These are phyloP conservation scores for Suhomyces faveliae DNA, from an alignment of 805 yeast genomes.

Conservation along the genomic window DNA sequence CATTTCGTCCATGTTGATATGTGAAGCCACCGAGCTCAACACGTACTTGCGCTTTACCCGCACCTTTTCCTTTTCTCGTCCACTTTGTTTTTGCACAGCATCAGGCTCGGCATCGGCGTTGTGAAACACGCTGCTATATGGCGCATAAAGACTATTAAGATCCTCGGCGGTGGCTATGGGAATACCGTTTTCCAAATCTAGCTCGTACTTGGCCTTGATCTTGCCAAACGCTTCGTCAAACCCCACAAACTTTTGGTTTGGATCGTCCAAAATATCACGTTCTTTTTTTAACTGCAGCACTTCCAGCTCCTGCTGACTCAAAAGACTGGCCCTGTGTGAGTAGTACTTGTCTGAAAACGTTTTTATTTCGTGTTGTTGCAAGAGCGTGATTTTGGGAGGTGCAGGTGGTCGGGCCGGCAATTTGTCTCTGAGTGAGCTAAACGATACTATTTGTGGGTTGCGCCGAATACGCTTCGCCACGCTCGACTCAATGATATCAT, in stretches of 20 bases:
- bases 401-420: slow-evolving; percentile 22
- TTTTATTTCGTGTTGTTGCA: slow-evolving; percentile 69
- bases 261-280: slow-evolving; percentile 16
- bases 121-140: slow-evolving; percentile 23
- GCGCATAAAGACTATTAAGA: slow-evolving; percentile 13
- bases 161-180: slow-evolving; percentile 17
- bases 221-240: slow-evolving; percentile 38
- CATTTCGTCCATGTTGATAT: slow-evolving; percentile 45
- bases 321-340: not conserved
- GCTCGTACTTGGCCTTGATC: slow-evolving; percentile 20
- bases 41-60: slow-evolving; percentile 35
- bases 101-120: slow-evolving; percentile 10
- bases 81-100: slow-evolving; percentile 11
- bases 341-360: slow-evolving; percentile 48
- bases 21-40: slow-evolving; percentile 50
- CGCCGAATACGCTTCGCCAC: slow-evolving; percentile 58
- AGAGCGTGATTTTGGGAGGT: slow-evolving; percentile 10
- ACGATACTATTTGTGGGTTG: slow-evolving; percentile 50
- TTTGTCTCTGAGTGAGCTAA: not conserved
- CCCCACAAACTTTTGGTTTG: slow-evolving; percentile 24
- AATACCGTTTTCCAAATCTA: slow-evolving; percentile 4
- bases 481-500: slow-evolving; percentile 70
- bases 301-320: slow-evolving; percentile 3
- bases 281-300: slow-evolving; percentile 5
- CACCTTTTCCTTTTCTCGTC: slow-evolving; percentile 10